These are phyloP conservation scores for Diplodia seriata DNA, from an alignment of 2,329 filamentous ascomycete genomes.

Conservation along the genomic window DNA sequence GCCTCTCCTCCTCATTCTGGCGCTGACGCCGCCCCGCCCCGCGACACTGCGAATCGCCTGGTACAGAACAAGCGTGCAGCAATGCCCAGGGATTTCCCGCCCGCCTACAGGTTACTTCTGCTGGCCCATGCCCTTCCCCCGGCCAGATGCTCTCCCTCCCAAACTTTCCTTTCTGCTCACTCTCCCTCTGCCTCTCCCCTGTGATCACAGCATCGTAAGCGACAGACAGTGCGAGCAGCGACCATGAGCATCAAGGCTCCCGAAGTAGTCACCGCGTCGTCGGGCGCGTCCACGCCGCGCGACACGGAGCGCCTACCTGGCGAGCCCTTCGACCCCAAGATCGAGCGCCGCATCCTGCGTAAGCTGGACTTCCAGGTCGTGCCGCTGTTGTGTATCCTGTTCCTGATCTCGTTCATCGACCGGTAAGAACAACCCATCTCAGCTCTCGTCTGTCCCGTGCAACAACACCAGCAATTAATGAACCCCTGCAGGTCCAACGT, in stretches of 20 bases:
- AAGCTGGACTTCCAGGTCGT: slow-evolving; percentile 44
- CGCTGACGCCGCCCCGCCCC: slow-evolving; percentile 11
- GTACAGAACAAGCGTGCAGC: slow-evolving; percentile 1
- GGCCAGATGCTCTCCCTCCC: not conserved
- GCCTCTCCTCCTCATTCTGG: not conserved
- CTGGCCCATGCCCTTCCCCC: not conserved
- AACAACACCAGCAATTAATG: slow-evolving; percentile 12
- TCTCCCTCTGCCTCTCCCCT: not conserved
- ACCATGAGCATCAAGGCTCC: slow-evolving; percentile 18
- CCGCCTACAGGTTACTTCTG: slow-evolving; percentile 5
- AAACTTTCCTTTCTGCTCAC: not conserved
- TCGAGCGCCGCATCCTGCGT: slow-evolving; percentile 40
- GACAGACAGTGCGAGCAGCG: not conserved
- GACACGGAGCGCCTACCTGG: slow-evolving; percentile 17
- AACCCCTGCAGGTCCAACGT: slow-evolving; percentile 36
- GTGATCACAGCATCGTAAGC: not conserved
- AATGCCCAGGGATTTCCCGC: slow-evolving; percentile 16
- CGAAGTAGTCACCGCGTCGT: slow-evolving; percentile 18
- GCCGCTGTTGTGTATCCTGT: slow-evolving; percentile 45
- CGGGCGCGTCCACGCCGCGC: slow-evolving; percentile 10
- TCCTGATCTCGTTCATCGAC: slow-evolving; percentile 45
- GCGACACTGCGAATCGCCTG: slow-evolving; percentile 7
- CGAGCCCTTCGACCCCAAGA: slow-evolving; percentile 38
- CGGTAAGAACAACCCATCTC: slow-evolving; percentile 28
- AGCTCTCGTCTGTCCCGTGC: not conserved